Percentiles rank a stretch among this genome's conserved stretches.
Evolutionary conservation across 805 yeast species (phyloP).

Genomic region (Spencermartinsiella europaea): DNA sequence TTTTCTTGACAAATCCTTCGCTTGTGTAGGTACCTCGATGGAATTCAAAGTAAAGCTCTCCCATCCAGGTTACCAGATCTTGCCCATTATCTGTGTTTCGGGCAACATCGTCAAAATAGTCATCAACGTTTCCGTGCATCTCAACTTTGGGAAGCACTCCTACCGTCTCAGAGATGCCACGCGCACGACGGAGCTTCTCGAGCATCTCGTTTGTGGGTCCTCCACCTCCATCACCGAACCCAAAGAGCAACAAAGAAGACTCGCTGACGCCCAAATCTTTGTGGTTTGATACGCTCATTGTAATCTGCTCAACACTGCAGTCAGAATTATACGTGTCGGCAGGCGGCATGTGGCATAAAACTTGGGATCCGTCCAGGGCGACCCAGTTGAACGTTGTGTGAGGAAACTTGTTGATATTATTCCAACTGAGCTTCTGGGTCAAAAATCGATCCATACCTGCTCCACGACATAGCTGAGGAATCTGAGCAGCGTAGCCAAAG

Average conservation of each 20-base stretch:
- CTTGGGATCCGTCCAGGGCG: constrained; percentile 90
- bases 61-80: constrained; percentile 79
- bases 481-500: constrained; percentile 91
- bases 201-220: constrained; percentile 93
- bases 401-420: constrained; percentile 89
- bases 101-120: constrained; percentile 64
- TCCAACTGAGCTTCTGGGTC: constrained; percentile 96
- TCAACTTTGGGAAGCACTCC: constrained; percentile 80
- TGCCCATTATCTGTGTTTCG: constrained; percentile 59
- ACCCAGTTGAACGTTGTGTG: constrained; percentile 92
- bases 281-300: constrained; percentile 71
- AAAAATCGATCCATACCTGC: constrained; percentile 81
- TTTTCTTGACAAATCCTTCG: constrained; percentile 78
- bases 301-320: constrained; percentile 89
- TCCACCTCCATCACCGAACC: constrained; percentile 98
- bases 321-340: constrained; percentile 93
- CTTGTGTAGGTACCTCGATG: constrained; percentile 97
- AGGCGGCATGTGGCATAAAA: constrained; percentile 96
- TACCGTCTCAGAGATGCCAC: constrained; percentile 81
- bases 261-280: constrained; percentile 77
- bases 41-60: constrained; percentile 90
- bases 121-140: constrained; percentile 68
- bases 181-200: constrained; percentile 83
- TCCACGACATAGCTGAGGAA: constrained; percentile 84
- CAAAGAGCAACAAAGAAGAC: constrained; percentile 74